Evolutionary conservation across 305 asterid genomes (phyloP).

Genomic region (Petunia hybrid): DNA sequence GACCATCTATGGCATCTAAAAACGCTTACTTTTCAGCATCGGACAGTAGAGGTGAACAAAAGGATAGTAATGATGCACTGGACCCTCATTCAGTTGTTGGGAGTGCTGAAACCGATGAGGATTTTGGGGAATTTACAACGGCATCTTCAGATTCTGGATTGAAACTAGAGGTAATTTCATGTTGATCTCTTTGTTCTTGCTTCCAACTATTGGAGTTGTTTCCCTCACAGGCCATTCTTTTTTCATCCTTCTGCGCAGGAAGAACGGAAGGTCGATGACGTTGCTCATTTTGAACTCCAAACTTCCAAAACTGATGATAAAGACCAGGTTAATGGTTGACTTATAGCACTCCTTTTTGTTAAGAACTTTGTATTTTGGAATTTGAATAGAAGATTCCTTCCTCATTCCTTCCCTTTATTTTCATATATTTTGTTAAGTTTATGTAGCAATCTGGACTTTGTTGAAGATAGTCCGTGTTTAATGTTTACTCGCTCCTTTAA

Average conservation of each 20-base stretch:
- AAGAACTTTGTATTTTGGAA: background rate
- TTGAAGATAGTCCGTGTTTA: conserved; percentile 1
- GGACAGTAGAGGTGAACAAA: conserved; percentile 43
- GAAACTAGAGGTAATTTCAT: conserved; percentile 49
- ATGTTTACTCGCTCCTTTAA: background rate
- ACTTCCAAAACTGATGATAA: conserved; percentile 36
- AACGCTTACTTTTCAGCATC: conserved; percentile 44
- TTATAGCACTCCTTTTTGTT: background rate
- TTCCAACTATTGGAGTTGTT: background rate
- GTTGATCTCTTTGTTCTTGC: background rate
- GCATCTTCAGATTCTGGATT: conserved; percentile 59
- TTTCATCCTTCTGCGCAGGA: conserved; percentile 44
- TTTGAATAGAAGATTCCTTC: background rate
- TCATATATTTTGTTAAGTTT: conserved; percentile 7
- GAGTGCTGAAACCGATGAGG: conserved; percentile 57
- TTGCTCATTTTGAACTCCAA: conserved; percentile 36
- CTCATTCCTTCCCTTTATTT: background rate
- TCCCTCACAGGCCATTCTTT: conserved; percentile 8
- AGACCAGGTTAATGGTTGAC: conserved; percentile 43
- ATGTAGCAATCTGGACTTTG: conserved; percentile 17
- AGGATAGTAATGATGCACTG: conserved; percentile 35
- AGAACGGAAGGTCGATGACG: conserved; percentile 39
- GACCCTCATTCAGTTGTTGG: conserved; percentile 43
- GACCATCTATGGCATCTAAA: conserved; percentile 42
- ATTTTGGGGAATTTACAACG: conserved; percentile 71